Evolutionary conservation across 495 filamentous ascomycete species (phyloP), one percentile per base, ranked within the genome.

Genomic region (Penicillium waksmanii): DNA sequence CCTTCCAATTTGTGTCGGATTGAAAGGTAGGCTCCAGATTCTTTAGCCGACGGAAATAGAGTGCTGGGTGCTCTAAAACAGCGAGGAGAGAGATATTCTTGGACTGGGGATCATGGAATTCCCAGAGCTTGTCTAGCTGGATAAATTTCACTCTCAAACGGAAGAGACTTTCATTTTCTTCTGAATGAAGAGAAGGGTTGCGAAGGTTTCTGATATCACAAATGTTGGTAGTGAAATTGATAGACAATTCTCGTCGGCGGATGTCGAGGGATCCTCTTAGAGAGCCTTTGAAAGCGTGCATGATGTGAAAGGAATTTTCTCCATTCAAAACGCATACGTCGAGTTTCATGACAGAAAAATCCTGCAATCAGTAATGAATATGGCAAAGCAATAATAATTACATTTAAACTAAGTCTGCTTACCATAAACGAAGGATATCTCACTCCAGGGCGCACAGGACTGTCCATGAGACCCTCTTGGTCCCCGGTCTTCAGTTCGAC

Each of bases 81-180:
- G 92, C 84, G 11, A 92, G 64, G 5, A 76, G 69, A 4, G 72
- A 73, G 0, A 91, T 66, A 0, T 66, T 64, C 34, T 79, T 73
- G 0, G 69, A 65, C 0, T 60, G 40, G 3, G 69, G 49, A 15
- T 77, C 66, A 1, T 64, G 47, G 1, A 79, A 64, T 50, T 82
- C 76, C 58, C 85, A 73, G 1, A 96, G 74, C 3, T 73, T 73
- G 25, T 81, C 72, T 35, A 95, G 63, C 44, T 89, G 85, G 21
- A 74, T 61, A 58, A 97, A 87, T 13, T 83, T 84, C 3, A 97
- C 80, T 3, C 77, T 80, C 35, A 92, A 73, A 27, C 81, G 77
- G 65, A 80, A 85, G 13, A 69, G 3, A 55, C 15, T 10, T 51
- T 53, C 5, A 7, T 40, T 15, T 23, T 25, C 27, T 51, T n/a